Evolutionary conservation across 1,284 basidiomycete species (phyloP).

Genomic region (Microbotryum lychnidis-dioicae): DNA sequence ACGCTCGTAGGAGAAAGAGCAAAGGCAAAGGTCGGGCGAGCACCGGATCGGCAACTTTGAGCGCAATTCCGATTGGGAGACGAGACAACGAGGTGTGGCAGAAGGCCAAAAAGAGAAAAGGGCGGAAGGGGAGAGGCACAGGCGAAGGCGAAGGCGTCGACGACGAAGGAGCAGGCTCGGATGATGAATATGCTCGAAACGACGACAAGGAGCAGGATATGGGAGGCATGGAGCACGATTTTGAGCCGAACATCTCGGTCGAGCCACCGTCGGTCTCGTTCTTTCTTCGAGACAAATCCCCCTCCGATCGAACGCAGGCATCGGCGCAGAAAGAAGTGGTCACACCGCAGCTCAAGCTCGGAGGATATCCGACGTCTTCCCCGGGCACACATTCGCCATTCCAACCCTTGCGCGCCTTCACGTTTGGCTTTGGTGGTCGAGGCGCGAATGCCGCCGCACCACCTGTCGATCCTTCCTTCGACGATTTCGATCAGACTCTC

Average conservation of each 20-base stretch:
- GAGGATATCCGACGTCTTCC: neutral
- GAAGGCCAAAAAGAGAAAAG: constrained; percentile 27
- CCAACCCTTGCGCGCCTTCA: neutral
- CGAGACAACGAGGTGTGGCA: constrained; percentile 23
- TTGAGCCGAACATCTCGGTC: neutral
- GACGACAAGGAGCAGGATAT: constrained; percentile 8
- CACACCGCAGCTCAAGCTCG: neutral
- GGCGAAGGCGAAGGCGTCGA: constrained; percentile 4
- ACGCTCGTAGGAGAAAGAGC: constrained; percentile 3
- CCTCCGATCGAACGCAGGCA: neutral
- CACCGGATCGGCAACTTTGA: neutral
- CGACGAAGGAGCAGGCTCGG: constrained; percentile 8
- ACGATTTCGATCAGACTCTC: constrained; percentile 21
- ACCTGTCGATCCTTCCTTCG: constrained; percentile 11
- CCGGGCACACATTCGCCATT: neutral
- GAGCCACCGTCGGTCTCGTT: constrained; percentile 13
- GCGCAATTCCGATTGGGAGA: constrained; percentile 22
- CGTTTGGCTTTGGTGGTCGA: neutral
- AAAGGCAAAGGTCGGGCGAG: constrained; percentile 24
- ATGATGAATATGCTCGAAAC: constrained; percentile 2
- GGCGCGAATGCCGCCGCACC: neutral
- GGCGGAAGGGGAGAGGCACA: constrained; percentile 5
- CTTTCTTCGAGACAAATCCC: constrained; percentile 24
- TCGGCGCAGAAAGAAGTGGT: neutral
- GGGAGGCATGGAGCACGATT: constrained; percentile 1